phyloP scores from a whole-genome alignment of 352 stramenopile species.

The Globisporangium parvum region DNA sequence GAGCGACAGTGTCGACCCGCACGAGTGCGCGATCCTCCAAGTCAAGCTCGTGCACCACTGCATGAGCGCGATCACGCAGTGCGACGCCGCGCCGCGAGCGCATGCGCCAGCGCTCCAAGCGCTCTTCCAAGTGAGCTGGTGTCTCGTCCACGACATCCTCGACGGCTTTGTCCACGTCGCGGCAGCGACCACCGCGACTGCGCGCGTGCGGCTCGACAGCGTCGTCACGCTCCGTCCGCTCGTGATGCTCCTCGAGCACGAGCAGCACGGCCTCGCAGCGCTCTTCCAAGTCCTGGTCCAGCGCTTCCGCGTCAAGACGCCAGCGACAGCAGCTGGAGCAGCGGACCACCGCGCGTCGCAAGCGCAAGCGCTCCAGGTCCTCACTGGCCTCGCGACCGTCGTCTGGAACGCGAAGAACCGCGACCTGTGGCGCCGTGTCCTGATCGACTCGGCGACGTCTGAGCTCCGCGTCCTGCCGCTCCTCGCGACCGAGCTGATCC shows the following conservation, averaged over 20 bases:
- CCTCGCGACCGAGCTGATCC: slow-evolving; percentile 41
- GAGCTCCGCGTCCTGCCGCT: slow-evolving; percentile 31
- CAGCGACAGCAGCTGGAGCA: slow-evolving; percentile 9
- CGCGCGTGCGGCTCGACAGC: slow-evolving; percentile 31
- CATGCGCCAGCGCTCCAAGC: slow-evolving; percentile 4
- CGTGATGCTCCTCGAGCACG: slow-evolving; percentile 37
- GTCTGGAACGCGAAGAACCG: slow-evolving; percentile 49
- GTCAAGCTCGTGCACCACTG: slow-evolving; percentile 54
- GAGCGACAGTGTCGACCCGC: slow-evolving; percentile 2
- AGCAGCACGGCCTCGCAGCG: slow-evolving; percentile 39
- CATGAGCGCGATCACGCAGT: slow-evolving; percentile 40
- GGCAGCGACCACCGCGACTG: slow-evolving; percentile 13
- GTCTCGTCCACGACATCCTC: slow-evolving; percentile 48
- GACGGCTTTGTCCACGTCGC: slow-evolving; percentile 29
- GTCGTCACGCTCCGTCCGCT: slow-evolving; percentile 36
- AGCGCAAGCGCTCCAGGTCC: slow-evolving; percentile 32
- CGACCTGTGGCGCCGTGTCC: slow-evolving; percentile 43
- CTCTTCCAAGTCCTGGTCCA: slow-evolving; percentile 49
- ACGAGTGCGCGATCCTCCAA: slow-evolving; percentile 20
- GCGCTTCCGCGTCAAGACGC: slow-evolving; percentile 26
- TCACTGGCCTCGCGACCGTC: slow-evolving; percentile 39
- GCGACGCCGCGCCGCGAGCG: slow-evolving; percentile 13
- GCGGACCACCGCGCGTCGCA: slow-evolving; percentile 20
- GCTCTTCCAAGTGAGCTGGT: slow-evolving; percentile 65
- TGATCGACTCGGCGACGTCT: slow-evolving; percentile 24